A percentile compares a stretch with the other conserved stretches of the same genome.
Evolutionary conservation across 805 yeast species (phyloP).

Genomic region (Yarrowia divulgata): DNA sequence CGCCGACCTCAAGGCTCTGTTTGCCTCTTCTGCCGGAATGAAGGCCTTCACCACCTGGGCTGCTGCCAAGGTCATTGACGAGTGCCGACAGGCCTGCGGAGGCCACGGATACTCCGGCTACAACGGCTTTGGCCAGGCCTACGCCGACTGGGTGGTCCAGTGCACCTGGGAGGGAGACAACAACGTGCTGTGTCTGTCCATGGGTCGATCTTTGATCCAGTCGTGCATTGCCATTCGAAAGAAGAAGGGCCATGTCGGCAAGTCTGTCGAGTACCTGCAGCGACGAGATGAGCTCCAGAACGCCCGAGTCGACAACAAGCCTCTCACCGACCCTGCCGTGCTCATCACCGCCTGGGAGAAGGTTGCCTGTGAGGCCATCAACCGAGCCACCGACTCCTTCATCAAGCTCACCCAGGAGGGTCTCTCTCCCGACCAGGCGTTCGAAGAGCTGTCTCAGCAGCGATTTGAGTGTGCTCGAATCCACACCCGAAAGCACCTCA

Average conservation of each 20-base stretch:
- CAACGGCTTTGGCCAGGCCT: constrained; percentile 87
- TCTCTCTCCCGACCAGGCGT: constrained; percentile 48
- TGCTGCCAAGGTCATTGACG: constrained; percentile 79
- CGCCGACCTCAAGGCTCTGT: constrained; percentile 72
- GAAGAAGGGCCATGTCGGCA: constrained; percentile 56
- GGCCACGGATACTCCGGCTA: constrained; percentile 95
- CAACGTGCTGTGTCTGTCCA: constrained; percentile 80
- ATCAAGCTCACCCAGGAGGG: constrained; percentile 45
- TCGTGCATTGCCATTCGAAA: constrained; percentile 53
- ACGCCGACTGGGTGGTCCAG: constrained; percentile 92
- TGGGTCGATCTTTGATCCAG: constrained; percentile 78
- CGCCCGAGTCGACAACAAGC: constrained; percentile 43
- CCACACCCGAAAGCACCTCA: constrained; percentile 52
- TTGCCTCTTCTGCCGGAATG: constrained; percentile 83
- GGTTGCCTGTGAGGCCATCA: constrained; percentile 49
- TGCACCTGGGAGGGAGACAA: constrained; percentile 99
- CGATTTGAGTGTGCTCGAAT: constrained; percentile 54
- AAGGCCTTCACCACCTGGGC: constrained; percentile 93
- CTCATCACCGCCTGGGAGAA: constrained; percentile 52
- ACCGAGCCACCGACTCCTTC: constrained; percentile 50
- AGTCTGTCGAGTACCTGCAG: constrained; percentile 56
- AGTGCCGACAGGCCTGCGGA: constrained; percentile 92
- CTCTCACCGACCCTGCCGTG: constrained; percentile 46
- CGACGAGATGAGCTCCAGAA: constrained; percentile 42
- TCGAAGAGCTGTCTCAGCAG: constrained; percentile 53